These are phyloP conservation scores for Aspergillus chevalieri DNA, from an alignment of 2,329 filamentous ascomycete species.

Conservation along the genomic window DNA sequence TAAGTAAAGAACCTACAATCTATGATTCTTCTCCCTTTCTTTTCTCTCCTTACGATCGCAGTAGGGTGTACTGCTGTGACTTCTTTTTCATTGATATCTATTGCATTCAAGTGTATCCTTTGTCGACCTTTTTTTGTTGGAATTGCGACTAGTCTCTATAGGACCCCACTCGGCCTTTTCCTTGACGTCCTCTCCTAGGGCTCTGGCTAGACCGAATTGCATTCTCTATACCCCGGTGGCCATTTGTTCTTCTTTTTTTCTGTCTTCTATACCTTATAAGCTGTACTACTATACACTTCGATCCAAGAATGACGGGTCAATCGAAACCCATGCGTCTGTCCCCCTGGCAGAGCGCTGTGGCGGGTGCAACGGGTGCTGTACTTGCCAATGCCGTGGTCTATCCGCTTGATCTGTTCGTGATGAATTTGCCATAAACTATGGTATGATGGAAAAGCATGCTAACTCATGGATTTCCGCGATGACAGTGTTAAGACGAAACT, in stretches of 20 bases:
- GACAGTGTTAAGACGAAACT: slow-evolving; percentile 87
- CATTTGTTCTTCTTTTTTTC: neutral
- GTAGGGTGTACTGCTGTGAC: neutral
- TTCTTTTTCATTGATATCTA: neutral
- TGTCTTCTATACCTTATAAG: neutral
- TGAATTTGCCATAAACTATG: neutral
- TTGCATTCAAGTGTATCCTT: neutral
- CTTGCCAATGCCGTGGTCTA: slow-evolving; percentile 94
- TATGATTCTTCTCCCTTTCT: slow-evolving; percentile 4
- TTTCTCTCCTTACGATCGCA: neutral
- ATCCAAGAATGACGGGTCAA: slow-evolving; percentile 46
- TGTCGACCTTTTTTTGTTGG: neutral
- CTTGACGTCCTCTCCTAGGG: neutral
- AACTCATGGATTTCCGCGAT: neutral
- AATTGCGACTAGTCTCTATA: neutral
- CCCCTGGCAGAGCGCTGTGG: slow-evolving; percentile 87
- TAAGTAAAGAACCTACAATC: slow-evolving; percentile 3
- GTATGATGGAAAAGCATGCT: neutral
- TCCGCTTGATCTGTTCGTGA: slow-evolving; percentile 83
- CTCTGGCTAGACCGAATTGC: neutral
- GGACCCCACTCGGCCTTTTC: neutral
- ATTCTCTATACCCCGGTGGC: neutral
- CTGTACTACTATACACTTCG: neutral
- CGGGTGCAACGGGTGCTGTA: slow-evolving; percentile 86
- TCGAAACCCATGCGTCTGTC: slow-evolving; percentile 67